These are phyloP conservation scores for Populus alba DNA, from an alignment of 345 rosid genomes.

Conservation along the genomic window DNA sequence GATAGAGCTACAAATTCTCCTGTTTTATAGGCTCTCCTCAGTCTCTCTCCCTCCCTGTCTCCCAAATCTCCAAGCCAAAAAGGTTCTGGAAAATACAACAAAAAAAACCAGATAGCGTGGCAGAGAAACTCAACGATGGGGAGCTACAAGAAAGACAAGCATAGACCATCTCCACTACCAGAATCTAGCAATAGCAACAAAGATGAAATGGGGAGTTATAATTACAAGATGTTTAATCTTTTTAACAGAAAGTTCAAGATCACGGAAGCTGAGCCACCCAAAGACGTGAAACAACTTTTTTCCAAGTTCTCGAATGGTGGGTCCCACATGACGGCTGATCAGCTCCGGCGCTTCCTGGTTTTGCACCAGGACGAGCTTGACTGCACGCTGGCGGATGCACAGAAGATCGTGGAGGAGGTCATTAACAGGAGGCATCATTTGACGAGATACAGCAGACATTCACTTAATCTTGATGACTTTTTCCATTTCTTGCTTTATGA, in stretches of 20 bases:
- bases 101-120: not conserved
- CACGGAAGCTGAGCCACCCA: constrained; percentile 29
- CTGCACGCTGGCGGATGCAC: constrained; percentile 13
- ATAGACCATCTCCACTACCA: not conserved
- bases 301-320: constrained; percentile 16
- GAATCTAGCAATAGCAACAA: constrained; percentile 2
- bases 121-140: constrained; percentile 5
- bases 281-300: constrained; percentile 17
- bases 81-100: no score
- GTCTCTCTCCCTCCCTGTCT: not conserved
- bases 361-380: constrained; percentile 14
- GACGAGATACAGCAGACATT: constrained; percentile 8
- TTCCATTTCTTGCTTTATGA: constrained; percentile 29
- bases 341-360: constrained; percentile 24
- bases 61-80: not conserved
- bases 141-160: constrained; percentile 17
- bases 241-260: constrained; percentile 36
- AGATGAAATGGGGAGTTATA: constrained; percentile 25
- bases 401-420: constrained; percentile 19
- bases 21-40: constrained; percentile 17
- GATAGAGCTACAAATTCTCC: constrained; percentile 49
- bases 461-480: constrained; percentile 25
- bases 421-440: constrained; percentile 13
- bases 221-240: constrained; percentile 30
- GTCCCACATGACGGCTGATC: constrained; percentile 16